phyloP scores from a whole-genome alignment of 2,329 filamentous ascomycete species.

The Ophiostoma fasciatum region DNA sequence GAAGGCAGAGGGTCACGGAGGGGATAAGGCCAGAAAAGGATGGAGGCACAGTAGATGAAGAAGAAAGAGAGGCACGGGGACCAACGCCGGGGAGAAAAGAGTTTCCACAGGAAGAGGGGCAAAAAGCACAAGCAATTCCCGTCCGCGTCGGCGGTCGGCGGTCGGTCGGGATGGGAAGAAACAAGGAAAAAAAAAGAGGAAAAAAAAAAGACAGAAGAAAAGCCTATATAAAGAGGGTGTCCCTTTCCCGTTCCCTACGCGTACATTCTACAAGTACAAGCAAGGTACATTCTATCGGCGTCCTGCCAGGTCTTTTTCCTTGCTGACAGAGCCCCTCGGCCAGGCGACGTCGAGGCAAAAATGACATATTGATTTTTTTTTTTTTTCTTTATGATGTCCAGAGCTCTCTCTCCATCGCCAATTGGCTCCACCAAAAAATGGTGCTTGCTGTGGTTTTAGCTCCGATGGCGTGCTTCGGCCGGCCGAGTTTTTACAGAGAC shows the following conservation, averaged over 20 bases:
- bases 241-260: no score
- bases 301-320: no score
- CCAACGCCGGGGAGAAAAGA: not conserved
- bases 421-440: not conserved
- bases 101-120: not conserved
- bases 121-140: no score
- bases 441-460: constrained; percentile 8
- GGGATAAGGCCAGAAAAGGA: constrained; percentile 1
- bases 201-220: not conserved
- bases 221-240: no score
- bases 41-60: not conserved
- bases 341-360: no score
- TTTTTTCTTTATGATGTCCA: not conserved
- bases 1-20: not conserved
- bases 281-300: no score
- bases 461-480: constrained; percentile 13
- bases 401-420: no score
- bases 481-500: constrained; percentile 2
- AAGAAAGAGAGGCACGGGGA: not conserved
- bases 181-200: not conserved
- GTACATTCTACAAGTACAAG: no score
- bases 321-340: no score
- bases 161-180: not conserved
- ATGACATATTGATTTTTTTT: no score
- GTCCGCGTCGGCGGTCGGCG: no score